These are phyloP conservation scores for Pseudogymnoascus sp. DNA, from an alignment of 2,329 filamentous ascomycete species.

Conservation along the genomic window DNA sequence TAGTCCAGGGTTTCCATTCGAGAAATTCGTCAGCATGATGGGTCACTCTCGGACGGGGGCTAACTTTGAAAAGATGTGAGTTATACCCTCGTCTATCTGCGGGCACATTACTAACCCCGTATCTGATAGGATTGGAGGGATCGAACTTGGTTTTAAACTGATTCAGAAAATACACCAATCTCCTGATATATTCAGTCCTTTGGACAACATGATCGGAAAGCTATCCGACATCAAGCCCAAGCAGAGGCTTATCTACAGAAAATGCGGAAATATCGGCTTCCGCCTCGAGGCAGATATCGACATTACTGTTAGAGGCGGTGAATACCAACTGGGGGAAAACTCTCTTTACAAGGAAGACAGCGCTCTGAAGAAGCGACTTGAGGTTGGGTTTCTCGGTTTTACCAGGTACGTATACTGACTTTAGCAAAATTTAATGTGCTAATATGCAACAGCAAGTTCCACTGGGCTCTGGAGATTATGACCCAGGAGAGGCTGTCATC, in stretches of 20 bases:
- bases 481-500: slow-evolving; percentile 18
- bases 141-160: background rate
- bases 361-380: slow-evolving; percentile 8
- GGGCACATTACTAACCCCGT: background rate
- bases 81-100: background rate
- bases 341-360: slow-evolving; percentile 1
- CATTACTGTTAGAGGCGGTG: background rate
- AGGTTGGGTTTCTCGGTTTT: background rate
- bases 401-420: background rate
- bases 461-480: slow-evolving; percentile 26
- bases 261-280: background rate
- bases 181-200: slow-evolving; percentile 6
- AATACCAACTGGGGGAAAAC: slow-evolving; percentile 9
- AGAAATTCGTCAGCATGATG: slow-evolving; percentile 24
- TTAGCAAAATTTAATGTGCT: background rate
- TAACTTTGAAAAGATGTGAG: slow-evolving; percentile 25
- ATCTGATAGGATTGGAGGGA: slow-evolving; percentile 6
- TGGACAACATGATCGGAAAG: background rate
- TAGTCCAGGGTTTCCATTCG: slow-evolving; percentile 14
- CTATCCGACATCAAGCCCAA: slow-evolving; percentile 9
- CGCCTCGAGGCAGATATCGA: slow-evolving; percentile 12
- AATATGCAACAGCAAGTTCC: slow-evolving; percentile 18
- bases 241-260: slow-evolving; percentile 5
- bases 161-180: background rate
- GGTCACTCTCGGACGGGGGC: slow-evolving; percentile 16